Evolutionary conservation across 306 rosid genomes (phyloP), one percentile per base, ranked within the genome.

Genomic region (Dalbergia cochinchinensis): DNA sequence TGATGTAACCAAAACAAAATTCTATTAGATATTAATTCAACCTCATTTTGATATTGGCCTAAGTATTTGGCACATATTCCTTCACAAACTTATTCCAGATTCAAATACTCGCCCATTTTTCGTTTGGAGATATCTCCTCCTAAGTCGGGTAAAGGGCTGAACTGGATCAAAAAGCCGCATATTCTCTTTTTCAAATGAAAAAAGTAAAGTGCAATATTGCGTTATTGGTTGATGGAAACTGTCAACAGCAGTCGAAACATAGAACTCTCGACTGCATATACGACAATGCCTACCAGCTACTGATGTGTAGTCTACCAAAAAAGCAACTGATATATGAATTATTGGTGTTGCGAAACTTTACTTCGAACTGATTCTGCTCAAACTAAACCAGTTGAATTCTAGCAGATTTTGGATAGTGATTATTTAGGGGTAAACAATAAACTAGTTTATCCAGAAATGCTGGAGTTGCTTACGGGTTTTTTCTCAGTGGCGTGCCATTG

Each of bases 401-500:
- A 3, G 11, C 10, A 3, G 12, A 47, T 42, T 42, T 42, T 42
- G 10, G 10, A 6, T 42, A 8, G 10, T 42, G 10, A 42, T 42
- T 5, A 42, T 48, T 4, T 13, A 50, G 7, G 5, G 6, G 2
- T 4, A 16, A 13, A 53, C 5, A 54, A 1, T 3, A 54, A 1
- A n/a, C 4, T 18, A n/a, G 20, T 10, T 53, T 54, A 54, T 54
- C 51, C 51, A 53, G 13, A 31, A 51, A 71, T 53, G 76, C 50
- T 37, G 18, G n/a, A 71, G 47, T 70, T 59, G 16, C 33, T 33
- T 31, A 31, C 18, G 5, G 5, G 16, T 60, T 22, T 16, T 50
- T 45, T 22, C 66, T 64, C 61, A 53, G 47, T 31, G 81, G 73
- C 64, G 63, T 54, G 66, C 65, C 58, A 39, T 69, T 45, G 3